Evolutionary conservation across 2,329 filamentous ascomycete species (phyloP).

Genomic region (Calonectria pauciramosa): DNA sequence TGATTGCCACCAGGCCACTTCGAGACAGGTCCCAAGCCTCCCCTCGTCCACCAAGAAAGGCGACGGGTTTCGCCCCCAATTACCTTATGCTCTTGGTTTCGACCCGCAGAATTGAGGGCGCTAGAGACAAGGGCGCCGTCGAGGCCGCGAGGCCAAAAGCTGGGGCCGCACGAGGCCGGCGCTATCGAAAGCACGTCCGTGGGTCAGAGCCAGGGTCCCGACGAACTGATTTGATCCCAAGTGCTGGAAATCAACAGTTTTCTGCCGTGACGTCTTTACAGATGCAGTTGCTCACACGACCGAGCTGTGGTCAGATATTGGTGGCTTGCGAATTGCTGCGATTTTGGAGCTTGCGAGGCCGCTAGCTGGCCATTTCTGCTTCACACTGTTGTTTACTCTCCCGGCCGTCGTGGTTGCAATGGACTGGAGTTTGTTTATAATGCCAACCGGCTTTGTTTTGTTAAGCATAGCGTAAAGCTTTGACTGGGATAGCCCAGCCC

Average conservation of each 20-base stretch:
- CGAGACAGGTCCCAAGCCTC: constrained; percentile 8
- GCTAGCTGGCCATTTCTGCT: not conserved
- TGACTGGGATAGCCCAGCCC: constrained; percentile 9
- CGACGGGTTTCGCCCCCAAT: constrained; percentile 3
- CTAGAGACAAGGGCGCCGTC: constrained; percentile 20
- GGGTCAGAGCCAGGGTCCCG: constrained; percentile 15
- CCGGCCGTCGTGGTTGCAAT: not conserved
- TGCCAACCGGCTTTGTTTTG: not conserved
- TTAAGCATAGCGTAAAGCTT: constrained; percentile 13
- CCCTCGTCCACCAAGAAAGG: not conserved
- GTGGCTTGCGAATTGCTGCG: not conserved
- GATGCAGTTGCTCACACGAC: constrained; percentile 10
- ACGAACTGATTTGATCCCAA: constrained; percentile 24
- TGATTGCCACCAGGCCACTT: not conserved
- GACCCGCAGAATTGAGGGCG: constrained; percentile 15
- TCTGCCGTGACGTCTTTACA: not conserved
- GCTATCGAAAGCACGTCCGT: constrained; percentile 24
- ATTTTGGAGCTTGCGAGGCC: not conserved
- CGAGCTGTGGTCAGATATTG: not conserved
- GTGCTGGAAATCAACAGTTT: constrained; percentile 2
- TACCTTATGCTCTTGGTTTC: not conserved
- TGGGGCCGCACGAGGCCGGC: constrained; percentile 27
- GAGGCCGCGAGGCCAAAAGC: constrained; percentile 24
- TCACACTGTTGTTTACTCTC: not conserved
- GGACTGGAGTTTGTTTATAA: constrained; percentile 14